Percentiles rank a stretch among this genome's conserved stretches.
These are phyloP conservation scores for Dicorynia guianensis DNA, from an alignment of 306 rosid genomes.

Conservation along the genomic window DNA sequence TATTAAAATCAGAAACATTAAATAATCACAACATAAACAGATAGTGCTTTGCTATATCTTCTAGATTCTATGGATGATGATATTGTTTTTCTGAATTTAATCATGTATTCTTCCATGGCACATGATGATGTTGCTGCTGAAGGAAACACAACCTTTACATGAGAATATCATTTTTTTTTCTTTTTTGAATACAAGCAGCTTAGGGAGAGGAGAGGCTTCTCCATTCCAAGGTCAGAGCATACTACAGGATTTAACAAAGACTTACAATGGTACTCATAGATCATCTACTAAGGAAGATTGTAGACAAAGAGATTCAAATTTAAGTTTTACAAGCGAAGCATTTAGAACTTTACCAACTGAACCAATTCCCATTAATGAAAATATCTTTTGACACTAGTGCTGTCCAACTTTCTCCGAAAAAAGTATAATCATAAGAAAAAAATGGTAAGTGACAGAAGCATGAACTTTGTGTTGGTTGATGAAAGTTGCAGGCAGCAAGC, in stretches of 20 bases:
- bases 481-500: not conserved
- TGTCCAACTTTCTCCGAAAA: not conserved
- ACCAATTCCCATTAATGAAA: no score
- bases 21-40: not conserved
- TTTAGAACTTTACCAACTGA: no score
- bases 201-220: no score
- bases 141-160: slow-evolving; percentile 22
- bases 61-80: slow-evolving; percentile 29
- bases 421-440: not conserved
- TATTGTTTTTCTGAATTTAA: slow-evolving; percentile 22
- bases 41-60: slow-evolving; percentile 19
- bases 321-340: no score
- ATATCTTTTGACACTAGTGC: not conserved
- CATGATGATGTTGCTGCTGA: slow-evolving; percentile 33
- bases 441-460: not conserved
- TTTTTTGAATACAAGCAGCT: no score
- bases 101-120: slow-evolving; percentile 33
- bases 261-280: no score
- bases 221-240: no score
- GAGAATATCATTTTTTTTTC: no score
- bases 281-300: no score
- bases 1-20: slow-evolving; percentile 8
- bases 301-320: no score
- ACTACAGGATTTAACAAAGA: no score
- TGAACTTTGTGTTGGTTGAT: not conserved